Conservation (phyloP, 1,284 basidiomycete species). For the Cryptococcus amylolentus region DNA sequence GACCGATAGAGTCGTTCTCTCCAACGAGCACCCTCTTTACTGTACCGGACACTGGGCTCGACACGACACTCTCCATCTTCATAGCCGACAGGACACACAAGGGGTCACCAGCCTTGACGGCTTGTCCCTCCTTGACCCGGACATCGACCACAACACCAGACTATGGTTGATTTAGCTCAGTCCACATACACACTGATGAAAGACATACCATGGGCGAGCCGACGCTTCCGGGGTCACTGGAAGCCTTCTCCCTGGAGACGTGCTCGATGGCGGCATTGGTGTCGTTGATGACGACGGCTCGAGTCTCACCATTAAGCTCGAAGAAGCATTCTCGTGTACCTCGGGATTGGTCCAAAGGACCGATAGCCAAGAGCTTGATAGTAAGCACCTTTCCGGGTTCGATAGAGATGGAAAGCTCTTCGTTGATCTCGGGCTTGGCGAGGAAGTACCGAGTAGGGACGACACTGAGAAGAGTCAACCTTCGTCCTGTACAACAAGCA, state of each 20-base stretch:
- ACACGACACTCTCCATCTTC: conserved; percentile 98
- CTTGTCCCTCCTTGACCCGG: conserved; percentile 90
- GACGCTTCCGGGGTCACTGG: conserved; percentile 87
- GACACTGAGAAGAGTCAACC: conserved; percentile 57
- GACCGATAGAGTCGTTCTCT: conserved; percentile 55
- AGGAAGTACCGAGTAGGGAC: conserved; percentile 97
- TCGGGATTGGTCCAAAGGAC: conserved; percentile 83
- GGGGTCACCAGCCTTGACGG: conserved; percentile 93
- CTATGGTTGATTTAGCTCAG: conserved; percentile 34
- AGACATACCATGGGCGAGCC: conserved; percentile 78
- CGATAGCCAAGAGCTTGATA: conserved; percentile 91
- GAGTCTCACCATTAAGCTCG: conserved; percentile 94
- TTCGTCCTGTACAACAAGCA: background rate
- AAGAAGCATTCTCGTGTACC: conserved; percentile 96
- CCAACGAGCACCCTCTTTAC: conserved; percentile 85
- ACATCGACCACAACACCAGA: conserved; percentile 98
- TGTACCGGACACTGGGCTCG: conserved; percentile 90
- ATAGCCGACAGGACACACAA: conserved; percentile 73
- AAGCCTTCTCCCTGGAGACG: conserved; percentile 88
- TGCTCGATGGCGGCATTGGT: conserved; percentile 94
- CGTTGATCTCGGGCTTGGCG: conserved; percentile 81
- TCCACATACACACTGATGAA: background rate
- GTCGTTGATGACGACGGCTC: conserved; percentile 91
- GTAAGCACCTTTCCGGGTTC: conserved; percentile 97
- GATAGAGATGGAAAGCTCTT: conserved; percentile 95